A percentile compares a stretch with the other conserved stretches of the same genome.
Conservation (phyloP, 371 early-diverging fungal species). For the Dichotomocladium elegans region DNA sequence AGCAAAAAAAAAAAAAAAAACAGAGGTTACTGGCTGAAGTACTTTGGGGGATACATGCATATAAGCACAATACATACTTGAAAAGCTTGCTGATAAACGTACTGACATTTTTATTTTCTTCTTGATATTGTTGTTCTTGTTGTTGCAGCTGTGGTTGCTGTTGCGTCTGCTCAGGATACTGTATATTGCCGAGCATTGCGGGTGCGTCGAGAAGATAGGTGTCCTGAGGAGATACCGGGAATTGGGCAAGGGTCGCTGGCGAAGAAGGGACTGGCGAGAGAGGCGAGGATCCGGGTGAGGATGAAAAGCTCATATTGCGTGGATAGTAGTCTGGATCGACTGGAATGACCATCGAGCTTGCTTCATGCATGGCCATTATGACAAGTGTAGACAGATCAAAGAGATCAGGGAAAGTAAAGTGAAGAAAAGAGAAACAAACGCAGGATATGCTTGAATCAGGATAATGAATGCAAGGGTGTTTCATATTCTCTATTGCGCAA, state of each 20-base stretch:
- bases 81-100: constrained; percentile 29
- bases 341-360: too few species aligned
- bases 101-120: constrained; percentile 8
- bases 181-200: background rate
- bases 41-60: background rate
- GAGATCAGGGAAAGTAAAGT: too few species aligned
- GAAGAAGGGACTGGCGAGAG: constrained; percentile 5
- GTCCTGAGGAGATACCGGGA: constrained; percentile 3
- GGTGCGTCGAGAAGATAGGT: background rate
- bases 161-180: background rate
- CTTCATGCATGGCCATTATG: background rate
- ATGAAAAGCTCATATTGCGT: background rate
- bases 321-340: background rate
- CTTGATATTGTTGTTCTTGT: constrained; percentile 9
- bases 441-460: too few species aligned
- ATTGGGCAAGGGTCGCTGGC: background rate
- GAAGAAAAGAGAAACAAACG: too few species aligned
- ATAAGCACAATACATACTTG: constrained; percentile 13
- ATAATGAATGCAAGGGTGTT: too few species aligned
- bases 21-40: too few species aligned
- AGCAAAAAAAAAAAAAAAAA: too few species aligned
- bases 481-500: too few species aligned
- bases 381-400: too few species aligned
- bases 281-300: background rate
- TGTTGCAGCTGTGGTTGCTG: constrained; percentile 16